Evolutionary conservation across 129 eudicot genomes (phyloP).

Genomic region (Lactuca saligna): DNA sequence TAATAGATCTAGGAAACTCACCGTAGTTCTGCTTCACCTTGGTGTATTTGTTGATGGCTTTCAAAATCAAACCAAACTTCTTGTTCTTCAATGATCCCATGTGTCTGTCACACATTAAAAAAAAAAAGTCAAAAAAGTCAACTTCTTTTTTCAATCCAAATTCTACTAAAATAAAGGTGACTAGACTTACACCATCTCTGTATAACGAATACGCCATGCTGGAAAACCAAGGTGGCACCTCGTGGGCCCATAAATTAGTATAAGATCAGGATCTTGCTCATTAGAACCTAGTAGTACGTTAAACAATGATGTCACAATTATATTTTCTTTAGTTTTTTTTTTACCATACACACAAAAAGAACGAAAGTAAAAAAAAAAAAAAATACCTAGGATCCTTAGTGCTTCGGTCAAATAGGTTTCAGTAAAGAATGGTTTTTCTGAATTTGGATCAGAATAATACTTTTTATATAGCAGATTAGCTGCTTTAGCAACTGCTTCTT

Average conservation of each 20-base stretch:
- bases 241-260: constrained; percentile 70
- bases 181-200: constrained; percentile 79
- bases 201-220: constrained; percentile 84
- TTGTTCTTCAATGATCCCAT: constrained; percentile 73
- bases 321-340: background rate
- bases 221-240: constrained; percentile 89
- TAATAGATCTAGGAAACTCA: constrained; percentile 30
- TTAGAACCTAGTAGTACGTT: constrained; percentile 41
- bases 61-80: constrained; percentile 64
- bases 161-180: background rate
- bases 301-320: constrained; percentile 4
- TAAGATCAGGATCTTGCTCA: constrained; percentile 70
- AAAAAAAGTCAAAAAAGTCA: background rate
- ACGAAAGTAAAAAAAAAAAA: constrained; percentile 3
- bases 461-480: constrained; percentile 66
- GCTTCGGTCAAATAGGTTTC: constrained; percentile 69
- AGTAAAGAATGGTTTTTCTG: constrained; percentile 51
- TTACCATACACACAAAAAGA: constrained; percentile 6
- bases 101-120: constrained; percentile 56
- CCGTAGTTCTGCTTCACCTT: constrained; percentile 88
- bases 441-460: constrained; percentile 34
- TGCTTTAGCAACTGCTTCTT: constrained; percentile 80
- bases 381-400: constrained; percentile 58
- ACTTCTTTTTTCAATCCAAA: background rate
- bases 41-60: constrained; percentile 73